Evolutionary conservation across 2,329 filamentous ascomycete species (phyloP), one percentile per base, ranked within the genome.

Genomic region (Phyllosticta paracitricarpa): DNA sequence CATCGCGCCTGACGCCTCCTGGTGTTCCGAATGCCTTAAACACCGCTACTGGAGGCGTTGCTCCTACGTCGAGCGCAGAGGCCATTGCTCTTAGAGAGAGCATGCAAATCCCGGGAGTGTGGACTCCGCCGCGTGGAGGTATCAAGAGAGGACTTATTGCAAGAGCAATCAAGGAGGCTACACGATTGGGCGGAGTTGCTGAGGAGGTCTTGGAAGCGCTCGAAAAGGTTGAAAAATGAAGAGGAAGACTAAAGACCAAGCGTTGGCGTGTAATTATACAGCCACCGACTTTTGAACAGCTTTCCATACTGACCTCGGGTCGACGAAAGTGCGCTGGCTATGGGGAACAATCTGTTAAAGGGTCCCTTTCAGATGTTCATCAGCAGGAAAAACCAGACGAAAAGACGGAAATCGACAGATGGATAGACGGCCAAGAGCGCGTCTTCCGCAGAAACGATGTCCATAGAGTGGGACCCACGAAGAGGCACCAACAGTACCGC

Each of bases 201-300:
- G 86, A 92, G 66, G 93, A 97, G 73, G 88, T 97, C 5, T 79
- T 97, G 70, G 85, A 88, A 64, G 92, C 88, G 0, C 75, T 97
- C 66, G 87, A 92, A 64, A 84, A 82, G 19, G 89, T 94, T 54
- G 88, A 91, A 63, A 66, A 63, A 28, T 74, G 70, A 75, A 9
- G 33, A 17, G n/a, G 2, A 57, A 26, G 9, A 30, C 6, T 8
- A 10, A 40, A 10, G 14, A 14, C 5, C 14, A 12, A 17, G 5
- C 33, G 12, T 4, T 40, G 14, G 33, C 4, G 4, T 40, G 33
- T 4, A 40, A 40, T 8, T 30, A 2, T 8, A 40, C 33, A 6
- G 33, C 14, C 10, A 40, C 33, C 10, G 10, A 12, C 33, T 4
- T 40, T 40, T 12, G 33, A 12, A 10, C 33, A 10, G 33, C 33